Conservation (phyloP, 2,329 filamentous ascomycete genomes). For the Neonectria sp. region DNA sequence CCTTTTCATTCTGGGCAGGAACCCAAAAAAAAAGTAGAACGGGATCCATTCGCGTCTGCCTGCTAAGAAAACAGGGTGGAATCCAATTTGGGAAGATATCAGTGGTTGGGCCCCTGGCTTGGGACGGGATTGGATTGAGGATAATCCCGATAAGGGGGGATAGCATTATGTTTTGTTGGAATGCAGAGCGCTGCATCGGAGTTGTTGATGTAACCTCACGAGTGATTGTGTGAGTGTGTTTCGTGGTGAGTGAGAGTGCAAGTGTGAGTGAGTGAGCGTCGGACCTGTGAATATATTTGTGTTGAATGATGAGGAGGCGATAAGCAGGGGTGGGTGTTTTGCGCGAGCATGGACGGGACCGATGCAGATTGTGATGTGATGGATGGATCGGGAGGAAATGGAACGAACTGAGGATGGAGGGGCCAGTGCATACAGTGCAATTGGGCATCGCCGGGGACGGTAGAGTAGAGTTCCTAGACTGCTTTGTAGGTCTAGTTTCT, state of each 20-base stretch:
- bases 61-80: background rate
- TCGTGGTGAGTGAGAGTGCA: background rate
- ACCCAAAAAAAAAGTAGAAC: background rate
- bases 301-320: slow-evolving; percentile 31
- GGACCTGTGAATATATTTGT: slow-evolving; percentile 2
- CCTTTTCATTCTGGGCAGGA: slow-evolving; percentile 8
- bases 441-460: background rate
- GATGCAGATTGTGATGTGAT: slow-evolving; percentile 24
- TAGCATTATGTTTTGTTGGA: slow-evolving; percentile 2
- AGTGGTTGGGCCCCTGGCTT: background rate
- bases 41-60: background rate
- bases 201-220: slow-evolving; percentile 1
- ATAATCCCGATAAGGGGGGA: background rate
- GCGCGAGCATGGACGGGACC: background rate
- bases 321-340: slow-evolving; percentile 20
- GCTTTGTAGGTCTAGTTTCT: background rate
- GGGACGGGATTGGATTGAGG: background rate
- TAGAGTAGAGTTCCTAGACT: slow-evolving; percentile 1
- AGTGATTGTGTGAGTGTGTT: background rate
- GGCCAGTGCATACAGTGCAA: slow-evolving; percentile 7
- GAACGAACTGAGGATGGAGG: slow-evolving; percentile 7
- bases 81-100: background rate
- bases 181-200: background rate
- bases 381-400: slow-evolving; percentile 9
- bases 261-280: background rate